Conservation (phyloP, 306 rosid genomes). For the Comarum palustre region DNA sequence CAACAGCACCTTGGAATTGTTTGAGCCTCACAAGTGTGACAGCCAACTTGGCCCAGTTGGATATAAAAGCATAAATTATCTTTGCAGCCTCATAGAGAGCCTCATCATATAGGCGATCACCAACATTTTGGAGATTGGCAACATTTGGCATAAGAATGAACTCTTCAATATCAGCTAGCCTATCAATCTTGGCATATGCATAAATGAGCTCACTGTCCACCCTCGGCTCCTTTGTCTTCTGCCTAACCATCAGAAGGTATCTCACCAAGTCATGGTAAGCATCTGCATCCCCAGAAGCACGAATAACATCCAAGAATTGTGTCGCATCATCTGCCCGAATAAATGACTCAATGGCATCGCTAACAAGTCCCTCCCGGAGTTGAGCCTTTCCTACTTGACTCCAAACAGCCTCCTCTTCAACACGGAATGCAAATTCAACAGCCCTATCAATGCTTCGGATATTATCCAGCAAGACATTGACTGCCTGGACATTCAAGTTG, state of each 20-base stretch:
- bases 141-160: conserved; percentile 98
- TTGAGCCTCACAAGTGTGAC: conserved; percentile 85
- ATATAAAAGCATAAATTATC: conserved; percentile 84
- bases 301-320: conserved; percentile 89
- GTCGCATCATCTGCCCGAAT: conserved; percentile 95
- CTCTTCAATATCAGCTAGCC: conserved; percentile 93
- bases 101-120: conserved; percentile 92
- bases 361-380: conserved; percentile 92
- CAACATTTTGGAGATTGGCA: conserved; percentile 95
- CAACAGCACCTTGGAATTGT: conserved; percentile 98
- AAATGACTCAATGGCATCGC: conserved; percentile 97
- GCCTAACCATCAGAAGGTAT: conserved; percentile 98
- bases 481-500: conserved; percentile 96
- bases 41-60: conserved; percentile 99
- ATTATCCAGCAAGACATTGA: conserved; percentile 83
- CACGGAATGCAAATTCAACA: conserved; percentile 98
- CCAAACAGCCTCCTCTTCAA: conserved; percentile 99
- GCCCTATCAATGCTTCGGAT: conserved; percentile 90
- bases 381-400: conserved; percentile 99
- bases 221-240: conserved; percentile 88
- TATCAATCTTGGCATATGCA: conserved; percentile 96
- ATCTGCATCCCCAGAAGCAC: conserved; percentile 72
- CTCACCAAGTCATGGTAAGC: conserved; percentile 90
- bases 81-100: conserved; percentile 96
- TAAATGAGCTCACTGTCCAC: conserved; percentile 98